Base-by-base conservation (phyloP, 2,329 filamentous ascomycete genomes). In the Diaporthe ilicicola region DNA sequence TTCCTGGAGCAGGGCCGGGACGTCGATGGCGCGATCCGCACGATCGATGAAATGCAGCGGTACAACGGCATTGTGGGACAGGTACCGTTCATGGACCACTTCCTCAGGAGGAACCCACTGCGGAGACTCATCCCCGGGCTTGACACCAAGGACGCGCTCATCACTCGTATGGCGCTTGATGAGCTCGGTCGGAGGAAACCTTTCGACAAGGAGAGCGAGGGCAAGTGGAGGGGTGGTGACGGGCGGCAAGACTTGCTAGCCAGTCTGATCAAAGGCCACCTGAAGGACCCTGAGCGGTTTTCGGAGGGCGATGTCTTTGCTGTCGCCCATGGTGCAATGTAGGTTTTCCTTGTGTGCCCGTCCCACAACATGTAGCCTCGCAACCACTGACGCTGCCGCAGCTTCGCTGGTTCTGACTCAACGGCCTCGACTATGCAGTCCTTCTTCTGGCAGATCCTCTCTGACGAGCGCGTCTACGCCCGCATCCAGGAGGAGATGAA, bases 401-500 rank as follows among this genome's bases (percentile, higher is more conserved):
- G 86, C 73, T 87, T 89, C 75, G 88, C 88, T 19, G 89, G 89
- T 32, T 89, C 88, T 24, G 88, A 90, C 78, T 89, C 88, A 0
- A 89, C 88, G 0, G 88, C 88, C 13, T 88, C 86, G 9, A 88
- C 86, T 0, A 88, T 88, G 86, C 86, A 88, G 73, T 87, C 85
- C 69, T 87, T 88, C 77, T 87, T 86, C 80, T 86, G 83, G 80
- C 83, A 84, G 51, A 80, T 85, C 0, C 80, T 88, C 12, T 82
- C 84, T 46, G 82, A 84, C 27, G 79, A 80, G 1, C 77, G 74
- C 0, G 81, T 87, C 13, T 84, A 87, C 74, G 66, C 74, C 2
- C 72, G 73, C 5, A 76, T 89, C 0, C 74, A 79, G 0, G 61
- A 77, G 22, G 88, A 89, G 75, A 82, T 90, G 27, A 78, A 82